phyloP scores from a whole-genome alignment of 768 basidiomycete species.

The Lepiota brunneoincarnata region DNA sequence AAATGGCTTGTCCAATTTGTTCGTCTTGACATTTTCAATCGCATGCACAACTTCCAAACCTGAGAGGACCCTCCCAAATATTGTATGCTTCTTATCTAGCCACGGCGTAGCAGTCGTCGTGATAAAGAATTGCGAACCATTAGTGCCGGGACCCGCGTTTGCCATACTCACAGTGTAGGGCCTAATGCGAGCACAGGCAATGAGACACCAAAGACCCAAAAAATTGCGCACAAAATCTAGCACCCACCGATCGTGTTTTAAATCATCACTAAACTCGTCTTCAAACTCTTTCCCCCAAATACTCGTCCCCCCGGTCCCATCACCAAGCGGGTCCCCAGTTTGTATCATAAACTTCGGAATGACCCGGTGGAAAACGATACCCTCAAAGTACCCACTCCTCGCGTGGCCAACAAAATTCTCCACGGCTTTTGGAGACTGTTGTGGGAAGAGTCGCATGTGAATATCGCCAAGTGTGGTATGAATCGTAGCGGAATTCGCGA shows the following conservation, averaged over 20 bases:
- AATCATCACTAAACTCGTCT: constrained; percentile 87
- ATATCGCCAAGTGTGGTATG: constrained; percentile 97
- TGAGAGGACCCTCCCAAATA: constrained; percentile 86
- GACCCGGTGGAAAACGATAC: constrained; percentile 93
- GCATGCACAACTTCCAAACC: constrained; percentile 88
- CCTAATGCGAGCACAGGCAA: constrained; percentile 32
- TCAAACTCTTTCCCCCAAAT: constrained; percentile 92
- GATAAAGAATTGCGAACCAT: constrained; percentile 98
- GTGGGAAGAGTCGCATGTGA: constrained; percentile 83
- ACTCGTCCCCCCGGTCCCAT: constrained; percentile 88
- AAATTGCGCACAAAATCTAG: not conserved
- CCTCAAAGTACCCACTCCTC: constrained; percentile 87
- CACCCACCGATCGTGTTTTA: constrained; percentile 84
- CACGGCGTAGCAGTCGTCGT: constrained; percentile 93
- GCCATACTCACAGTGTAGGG: constrained; percentile 98
- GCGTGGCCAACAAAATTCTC: constrained; percentile 97
- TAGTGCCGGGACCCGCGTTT: constrained; percentile 85
- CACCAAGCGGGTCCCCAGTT: constrained; percentile 92
- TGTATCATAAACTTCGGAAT: constrained; percentile 99
- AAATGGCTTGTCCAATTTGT: constrained; percentile 84
- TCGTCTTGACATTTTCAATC: constrained; percentile 89
- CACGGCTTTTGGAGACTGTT: constrained; percentile 90
- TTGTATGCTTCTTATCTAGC: constrained; percentile 89
- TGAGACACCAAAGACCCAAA: not conserved
- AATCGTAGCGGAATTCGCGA: constrained; percentile 82